These are phyloP conservation scores for Proliferodiscus dingleyae DNA, from an alignment of 2,329 filamentous ascomycete genomes.

Conservation along the genomic window DNA sequence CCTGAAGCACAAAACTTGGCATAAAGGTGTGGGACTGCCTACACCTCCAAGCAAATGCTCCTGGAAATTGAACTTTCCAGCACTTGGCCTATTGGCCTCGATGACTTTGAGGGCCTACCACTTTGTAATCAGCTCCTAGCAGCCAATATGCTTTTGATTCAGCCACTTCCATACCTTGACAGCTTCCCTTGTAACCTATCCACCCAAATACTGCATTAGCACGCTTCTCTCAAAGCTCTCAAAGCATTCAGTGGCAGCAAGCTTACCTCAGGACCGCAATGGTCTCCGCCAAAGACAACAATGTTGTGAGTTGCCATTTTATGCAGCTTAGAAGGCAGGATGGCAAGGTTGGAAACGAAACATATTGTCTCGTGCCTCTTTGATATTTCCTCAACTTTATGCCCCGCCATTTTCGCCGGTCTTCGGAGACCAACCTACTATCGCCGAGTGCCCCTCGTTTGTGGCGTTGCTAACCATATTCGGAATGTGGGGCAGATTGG, in stretches of 20 bases:
- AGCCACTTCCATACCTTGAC: constrained; percentile 59
- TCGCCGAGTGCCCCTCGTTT: not conserved
- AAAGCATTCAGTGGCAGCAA: not conserved
- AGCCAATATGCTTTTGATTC: constrained; percentile 16
- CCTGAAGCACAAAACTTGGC: constrained; percentile 5
- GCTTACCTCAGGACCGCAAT: constrained; percentile 78
- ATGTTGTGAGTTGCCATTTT: constrained; percentile 70
- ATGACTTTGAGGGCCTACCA: constrained; percentile 71
- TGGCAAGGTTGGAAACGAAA: not conserved
- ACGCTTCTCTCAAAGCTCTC: constrained; percentile 4
- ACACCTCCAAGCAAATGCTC: constrained; percentile 89
- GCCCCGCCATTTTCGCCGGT: constrained; percentile 2
- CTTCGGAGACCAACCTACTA: not conserved
- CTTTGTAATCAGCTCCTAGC: not conserved
- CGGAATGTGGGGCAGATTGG: not conserved
- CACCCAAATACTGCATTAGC: constrained; percentile 17
- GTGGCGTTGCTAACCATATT: not conserved
- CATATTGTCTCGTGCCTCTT: not conserved
- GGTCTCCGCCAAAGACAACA: constrained; percentile 78
- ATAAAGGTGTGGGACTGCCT: constrained; percentile 39
- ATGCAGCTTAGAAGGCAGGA: not conserved
- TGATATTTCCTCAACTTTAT: not conserved
- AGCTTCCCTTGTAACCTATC: constrained; percentile 73
- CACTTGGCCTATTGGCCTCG: constrained; percentile 64
- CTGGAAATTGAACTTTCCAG: constrained; percentile 79